These are phyloP conservation scores for Clohesyomyces aquaticus DNA, from an alignment of 495 filamentous ascomycete genomes.

Conservation along the genomic window DNA sequence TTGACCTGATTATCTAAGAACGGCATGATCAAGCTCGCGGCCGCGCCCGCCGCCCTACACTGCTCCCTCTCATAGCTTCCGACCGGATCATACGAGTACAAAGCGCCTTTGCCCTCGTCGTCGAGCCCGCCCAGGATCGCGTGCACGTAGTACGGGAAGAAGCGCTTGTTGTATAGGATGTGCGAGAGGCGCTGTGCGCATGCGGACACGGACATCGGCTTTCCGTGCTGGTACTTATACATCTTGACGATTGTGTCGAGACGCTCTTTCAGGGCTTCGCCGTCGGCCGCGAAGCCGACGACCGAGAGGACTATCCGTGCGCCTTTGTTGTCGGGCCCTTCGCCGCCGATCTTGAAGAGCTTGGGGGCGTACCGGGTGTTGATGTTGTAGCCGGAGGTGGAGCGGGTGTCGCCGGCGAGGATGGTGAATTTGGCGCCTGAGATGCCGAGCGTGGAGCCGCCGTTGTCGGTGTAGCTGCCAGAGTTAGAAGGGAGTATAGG, in stretches of 20 bases:
- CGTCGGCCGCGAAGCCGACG: slow-evolving; percentile 94
- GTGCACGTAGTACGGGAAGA: slow-evolving; percentile 97
- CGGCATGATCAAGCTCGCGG: slow-evolving; percentile 95
- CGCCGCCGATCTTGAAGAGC: slow-evolving; percentile 93
- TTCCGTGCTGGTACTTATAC: slow-evolving; percentile 94
- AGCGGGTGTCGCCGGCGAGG: slow-evolving; percentile 93
- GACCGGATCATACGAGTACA: slow-evolving; percentile 97
- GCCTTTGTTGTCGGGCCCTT: slow-evolving; percentile 78
- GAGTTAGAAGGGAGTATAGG: slow-evolving; percentile 33
- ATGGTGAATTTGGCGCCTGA: slow-evolving; percentile 91
- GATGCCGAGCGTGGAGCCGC: slow-evolving; percentile 94
- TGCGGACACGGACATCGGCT: slow-evolving; percentile 87
- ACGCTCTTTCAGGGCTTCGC: slow-evolving; percentile 83
- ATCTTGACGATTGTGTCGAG: slow-evolving; percentile 92
- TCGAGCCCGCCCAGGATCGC: slow-evolving; percentile 93
- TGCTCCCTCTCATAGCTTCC: slow-evolving; percentile 96
- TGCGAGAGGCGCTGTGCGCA: slow-evolving; percentile 92
- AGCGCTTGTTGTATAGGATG: slow-evolving; percentile 93
- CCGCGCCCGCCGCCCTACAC: slow-evolving; percentile 93
- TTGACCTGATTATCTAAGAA: slow-evolving; percentile 99
- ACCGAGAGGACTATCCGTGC: slow-evolving; percentile 87
- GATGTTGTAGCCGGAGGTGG: slow-evolving; percentile 96
- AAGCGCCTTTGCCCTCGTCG: slow-evolving; percentile 89
- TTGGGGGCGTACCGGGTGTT: slow-evolving; percentile 93
- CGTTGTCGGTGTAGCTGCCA: slow-evolving; percentile 93